Conservation (phyloP, 108 stramenopile species). For the Seminavis robusta region DNA sequence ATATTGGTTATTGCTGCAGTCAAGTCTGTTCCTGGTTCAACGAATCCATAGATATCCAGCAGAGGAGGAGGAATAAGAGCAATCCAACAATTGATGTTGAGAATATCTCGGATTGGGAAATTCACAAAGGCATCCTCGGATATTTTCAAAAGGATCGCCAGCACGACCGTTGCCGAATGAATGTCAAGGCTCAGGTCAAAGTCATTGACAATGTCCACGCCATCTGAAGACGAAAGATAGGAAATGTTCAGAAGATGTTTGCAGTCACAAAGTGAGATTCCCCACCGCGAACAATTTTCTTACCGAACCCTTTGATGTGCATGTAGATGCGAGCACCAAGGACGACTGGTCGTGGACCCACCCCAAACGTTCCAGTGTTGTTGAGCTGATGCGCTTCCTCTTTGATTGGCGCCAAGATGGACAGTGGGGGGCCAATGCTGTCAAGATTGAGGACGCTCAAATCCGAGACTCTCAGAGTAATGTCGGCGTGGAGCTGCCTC, state of each 20-base stretch:
- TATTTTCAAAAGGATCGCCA: slow-evolving; percentile 44
- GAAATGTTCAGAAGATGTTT: no score
- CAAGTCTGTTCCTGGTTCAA: slow-evolving; percentile 15
- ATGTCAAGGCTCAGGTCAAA: slow-evolving; percentile 25
- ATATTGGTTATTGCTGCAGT: slow-evolving; percentile 16
- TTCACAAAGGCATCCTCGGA: slow-evolving; percentile 37
- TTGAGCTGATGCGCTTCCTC: slow-evolving; percentile 40
- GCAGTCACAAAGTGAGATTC: slow-evolving; percentile 38
- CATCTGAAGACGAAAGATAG: no score
- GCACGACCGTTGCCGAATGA: slow-evolving; percentile 15
- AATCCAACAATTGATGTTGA: slow-evolving; percentile 75
- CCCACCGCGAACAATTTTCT: slow-evolving; percentile 20
- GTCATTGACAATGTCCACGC: not conserved
- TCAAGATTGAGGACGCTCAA: slow-evolving; percentile 53
- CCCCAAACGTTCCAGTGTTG: slow-evolving; percentile 53
- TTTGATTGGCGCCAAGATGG: slow-evolving; percentile 40
- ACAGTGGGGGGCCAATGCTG: slow-evolving; percentile 51
- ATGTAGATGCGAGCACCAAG: no score
- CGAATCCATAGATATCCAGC: slow-evolving; percentile 48
- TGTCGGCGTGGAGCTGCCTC: slow-evolving; percentile 58
- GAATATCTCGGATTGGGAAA: slow-evolving; percentile 57
- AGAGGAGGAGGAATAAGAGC: slow-evolving; percentile 59
- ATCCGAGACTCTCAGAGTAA: slow-evolving; percentile 46
- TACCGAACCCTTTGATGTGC: no score
- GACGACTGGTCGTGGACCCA: slow-evolving; percentile 42